Base-by-base conservation (phyloP, 148 eudicot species). In the Salicornia ramosissima region DNA sequence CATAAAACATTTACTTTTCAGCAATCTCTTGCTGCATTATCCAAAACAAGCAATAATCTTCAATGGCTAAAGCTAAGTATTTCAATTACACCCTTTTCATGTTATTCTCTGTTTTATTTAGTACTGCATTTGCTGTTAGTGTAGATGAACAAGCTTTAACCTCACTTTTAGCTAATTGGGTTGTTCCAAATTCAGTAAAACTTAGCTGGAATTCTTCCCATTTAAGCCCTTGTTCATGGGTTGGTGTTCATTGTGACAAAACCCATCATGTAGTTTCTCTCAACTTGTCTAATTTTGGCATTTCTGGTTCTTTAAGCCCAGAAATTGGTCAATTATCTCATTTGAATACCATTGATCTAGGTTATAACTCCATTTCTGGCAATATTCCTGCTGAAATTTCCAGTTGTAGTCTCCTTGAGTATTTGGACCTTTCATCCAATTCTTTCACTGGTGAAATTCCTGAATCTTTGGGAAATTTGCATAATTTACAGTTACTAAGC, bases 141-240 rank as follows among this genome's bases (percentile, higher is more conserved):
- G 72, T 79, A 15, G 91, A 91, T 69, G 94, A 92, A 58, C 30
- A 70, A 72, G 67, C 85, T 64, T 68, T 91, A 49, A 54, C 78
- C 18, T 81, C 92, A n/a, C 83, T 91, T 4, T 60, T 71, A 67
- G 63, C 64, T 21, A 85, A 79, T 56, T 91, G 97, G 97, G 62
- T 42, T 65, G 74, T 81, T 42, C 90, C 95, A 26, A 68, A 80
- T 63, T 69, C 87, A 77, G 69, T 83, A 21, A 76, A 74, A 50
- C 64, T 60, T 21, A 88, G 72, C 79, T 86, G 91, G 90, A 79
- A 79, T 68, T 60, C 82, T 69, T 79, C 90, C 42, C 74, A 81
- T 73, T 60, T 80, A 40, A 82, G 82, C 49, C 88, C 92, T 29
- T 91, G 97, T 84, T 85, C 84, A 15, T 91, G 92, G 95, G 50